Percentiles rank a stretch among this genome's conserved stretches.
Conservation (phyloP, 345 rosid genomes). For the Ceriops tagal region DNA sequence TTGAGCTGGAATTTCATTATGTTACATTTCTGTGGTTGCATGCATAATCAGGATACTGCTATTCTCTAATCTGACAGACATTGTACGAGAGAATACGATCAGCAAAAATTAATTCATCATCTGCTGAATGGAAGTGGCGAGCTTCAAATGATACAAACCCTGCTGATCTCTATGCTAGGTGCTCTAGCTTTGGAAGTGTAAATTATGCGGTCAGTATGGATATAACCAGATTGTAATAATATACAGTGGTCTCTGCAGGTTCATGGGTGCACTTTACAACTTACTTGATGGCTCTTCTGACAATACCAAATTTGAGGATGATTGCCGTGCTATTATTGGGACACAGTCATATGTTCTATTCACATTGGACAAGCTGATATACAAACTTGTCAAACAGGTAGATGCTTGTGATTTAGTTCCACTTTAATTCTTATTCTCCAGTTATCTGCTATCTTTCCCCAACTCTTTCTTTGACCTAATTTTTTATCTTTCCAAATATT, state of each 20-base stretch:
- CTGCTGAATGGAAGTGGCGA: conserved; percentile 86
- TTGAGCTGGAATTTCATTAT: background rate
- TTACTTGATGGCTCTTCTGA: conserved; percentile 92
- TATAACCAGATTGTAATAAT: conserved; percentile 10
- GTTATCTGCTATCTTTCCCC: background rate
- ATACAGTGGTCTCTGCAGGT: conserved; percentile 38
- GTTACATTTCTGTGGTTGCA: conserved; percentile 1
- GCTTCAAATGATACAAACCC: conserved; percentile 64
- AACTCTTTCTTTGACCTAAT: background rate
- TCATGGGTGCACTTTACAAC: conserved; percentile 86
- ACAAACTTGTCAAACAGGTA: conserved; percentile 91
- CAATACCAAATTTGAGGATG: conserved; percentile 93
- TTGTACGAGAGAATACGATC: conserved; percentile 84
- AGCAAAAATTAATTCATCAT: conserved; percentile 87
- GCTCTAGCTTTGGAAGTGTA: conserved; percentile 10
- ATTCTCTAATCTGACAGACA: conserved; percentile 41
- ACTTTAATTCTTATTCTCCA: background rate
- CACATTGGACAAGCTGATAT: conserved; percentile 90
- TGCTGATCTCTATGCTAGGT: conserved; percentile 85
- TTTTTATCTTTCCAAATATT: conserved; percentile 12
- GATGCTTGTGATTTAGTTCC: conserved; percentile 12
- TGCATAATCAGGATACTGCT: conserved; percentile 13
- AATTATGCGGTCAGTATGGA: background rate
- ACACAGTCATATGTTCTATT: conserved; percentile 91
- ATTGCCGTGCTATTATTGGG: conserved; percentile 92